phyloP scores from a whole-genome alignment of 2,329 filamentous ascomycete genomes.

The Golovinomyces cichoracearum region DNA sequence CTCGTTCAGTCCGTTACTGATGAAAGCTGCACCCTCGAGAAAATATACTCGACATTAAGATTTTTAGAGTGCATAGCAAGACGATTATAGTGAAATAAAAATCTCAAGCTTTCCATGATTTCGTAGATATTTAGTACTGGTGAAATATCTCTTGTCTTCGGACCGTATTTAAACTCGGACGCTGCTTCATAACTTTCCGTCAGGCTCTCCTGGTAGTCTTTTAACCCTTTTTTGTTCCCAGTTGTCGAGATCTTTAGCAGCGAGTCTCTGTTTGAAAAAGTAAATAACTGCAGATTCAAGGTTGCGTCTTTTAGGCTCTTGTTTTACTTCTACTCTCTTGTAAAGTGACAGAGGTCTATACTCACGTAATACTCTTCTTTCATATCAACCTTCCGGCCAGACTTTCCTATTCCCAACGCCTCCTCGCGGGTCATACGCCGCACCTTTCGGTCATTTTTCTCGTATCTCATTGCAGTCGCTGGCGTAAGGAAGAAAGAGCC shows the following conservation, averaged over 20 bases:
- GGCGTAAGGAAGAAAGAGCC: constrained; percentile 88
- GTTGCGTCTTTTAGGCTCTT: not conserved
- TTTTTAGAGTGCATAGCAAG: too few species aligned
- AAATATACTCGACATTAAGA: too few species aligned
- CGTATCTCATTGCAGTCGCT: constrained; percentile 78
- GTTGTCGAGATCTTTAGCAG: constrained; percentile 73
- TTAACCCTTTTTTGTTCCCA: constrained; percentile 96
- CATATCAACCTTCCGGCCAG: constrained; percentile 46
- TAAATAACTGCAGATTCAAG: constrained; percentile 1
- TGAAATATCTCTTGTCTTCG: too few species aligned
- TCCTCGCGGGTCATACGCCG: constrained; percentile 66
- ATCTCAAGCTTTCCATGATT: too few species aligned
- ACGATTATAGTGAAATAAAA: too few species aligned
- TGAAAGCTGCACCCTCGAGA: too few species aligned
- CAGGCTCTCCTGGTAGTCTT: constrained; percentile 66
- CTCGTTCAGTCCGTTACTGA: too few species aligned
- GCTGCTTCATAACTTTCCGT: constrained; percentile 27
- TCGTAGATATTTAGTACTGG: too few species aligned
- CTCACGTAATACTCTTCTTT: constrained; percentile 69
- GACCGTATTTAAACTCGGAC: too few species aligned
- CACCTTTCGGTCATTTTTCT: constrained; percentile 74
- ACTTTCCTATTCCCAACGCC: constrained; percentile 53
- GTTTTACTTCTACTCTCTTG: not conserved
- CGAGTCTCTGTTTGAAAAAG: constrained; percentile 32
- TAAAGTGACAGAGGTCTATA: constrained; percentile 8